Percentiles rank a stretch among this genome's conserved stretches.
phyloP scores from a whole-genome alignment of 352 stramenopile species.

The Plasmopara halstedii region DNA sequence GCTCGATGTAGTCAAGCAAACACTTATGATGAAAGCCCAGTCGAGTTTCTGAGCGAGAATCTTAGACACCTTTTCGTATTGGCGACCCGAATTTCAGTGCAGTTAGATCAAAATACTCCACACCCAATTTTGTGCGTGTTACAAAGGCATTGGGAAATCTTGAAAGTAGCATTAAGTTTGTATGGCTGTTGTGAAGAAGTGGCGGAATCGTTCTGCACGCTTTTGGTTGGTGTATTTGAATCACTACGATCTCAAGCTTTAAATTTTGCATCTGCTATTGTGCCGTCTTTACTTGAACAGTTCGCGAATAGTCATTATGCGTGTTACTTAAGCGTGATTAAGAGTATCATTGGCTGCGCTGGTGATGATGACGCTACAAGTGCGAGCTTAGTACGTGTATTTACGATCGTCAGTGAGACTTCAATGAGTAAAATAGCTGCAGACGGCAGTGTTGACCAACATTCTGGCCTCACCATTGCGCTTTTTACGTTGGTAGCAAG shows the following conservation, averaged over 20 bases:
- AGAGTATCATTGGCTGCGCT: slow-evolving; percentile 55
- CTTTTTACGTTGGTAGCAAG: slow-evolving; percentile 56
- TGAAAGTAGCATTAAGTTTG: slow-evolving; percentile 44
- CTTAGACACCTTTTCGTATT: slow-evolving; percentile 56
- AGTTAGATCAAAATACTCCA: slow-evolving; percentile 51
- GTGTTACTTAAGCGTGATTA: slow-evolving; percentile 60
- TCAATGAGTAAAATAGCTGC: slow-evolving; percentile 48
- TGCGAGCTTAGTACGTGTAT: slow-evolving; percentile 54
- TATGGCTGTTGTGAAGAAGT: slow-evolving; percentile 53
- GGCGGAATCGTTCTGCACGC: slow-evolving; percentile 39
- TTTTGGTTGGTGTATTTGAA: slow-evolving; percentile 55
- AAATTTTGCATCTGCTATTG: slow-evolving; percentile 50
- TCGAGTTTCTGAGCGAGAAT: slow-evolving; percentile 51
- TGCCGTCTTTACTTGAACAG: slow-evolving; percentile 52
- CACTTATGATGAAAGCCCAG: slow-evolving; percentile 35
- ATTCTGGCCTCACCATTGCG: slow-evolving; percentile 34
- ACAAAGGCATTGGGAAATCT: slow-evolving; percentile 44
- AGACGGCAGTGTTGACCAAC: slow-evolving; percentile 43
- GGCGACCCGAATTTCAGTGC: slow-evolving; percentile 41
- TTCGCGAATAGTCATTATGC: slow-evolving; percentile 53
- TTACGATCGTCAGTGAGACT: slow-evolving; percentile 49
- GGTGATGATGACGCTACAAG: slow-evolving; percentile 52
- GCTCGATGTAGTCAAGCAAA: slow-evolving; percentile 36
- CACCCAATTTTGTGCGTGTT: slow-evolving; percentile 53
- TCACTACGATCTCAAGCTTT: slow-evolving; percentile 54